Evolutionary conservation across 192 early-diverging fungal species (phyloP).

Genomic region (Diversispora eburnea): DNA sequence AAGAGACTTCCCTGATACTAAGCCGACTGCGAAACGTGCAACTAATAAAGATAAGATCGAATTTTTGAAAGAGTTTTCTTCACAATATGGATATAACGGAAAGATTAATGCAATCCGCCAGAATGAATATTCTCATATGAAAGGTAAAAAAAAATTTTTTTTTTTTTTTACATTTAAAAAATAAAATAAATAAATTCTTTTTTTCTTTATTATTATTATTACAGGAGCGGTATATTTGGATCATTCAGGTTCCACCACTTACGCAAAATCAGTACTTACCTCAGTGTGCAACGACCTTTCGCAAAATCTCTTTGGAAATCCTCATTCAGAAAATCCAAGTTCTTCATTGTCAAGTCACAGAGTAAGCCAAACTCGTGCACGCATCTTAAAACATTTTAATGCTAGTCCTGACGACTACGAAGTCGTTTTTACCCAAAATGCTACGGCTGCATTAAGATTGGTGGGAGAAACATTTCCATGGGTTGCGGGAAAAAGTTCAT

Average conservation of each 20-base stretch:
- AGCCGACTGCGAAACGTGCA: too few species aligned
- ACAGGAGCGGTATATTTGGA: conserved; percentile 50
- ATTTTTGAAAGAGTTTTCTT: conserved; percentile 28
- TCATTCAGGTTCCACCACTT: conserved; percentile 61
- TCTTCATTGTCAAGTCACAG: conserved; percentile 49
- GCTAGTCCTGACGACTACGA: conserved; percentile 56
- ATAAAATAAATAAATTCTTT: too few species aligned
- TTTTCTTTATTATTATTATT: too few species aligned
- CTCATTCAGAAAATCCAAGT: conserved; percentile 58
- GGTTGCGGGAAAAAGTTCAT: conserved; percentile 33
- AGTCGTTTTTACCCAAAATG: conserved; percentile 75
- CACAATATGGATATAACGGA: conserved; percentile 25
- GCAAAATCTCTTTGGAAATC: conserved; percentile 56
- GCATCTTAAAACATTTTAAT: conserved; percentile 56
- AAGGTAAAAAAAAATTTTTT: background rate
- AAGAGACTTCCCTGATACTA: too few species aligned
- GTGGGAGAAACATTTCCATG: conserved; percentile 71
- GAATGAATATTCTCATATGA: conserved; percentile 28
- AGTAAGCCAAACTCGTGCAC: conserved; percentile 52
- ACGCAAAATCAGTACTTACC: conserved; percentile 42
- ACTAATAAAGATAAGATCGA: background rate
- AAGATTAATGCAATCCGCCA: conserved; percentile 19
- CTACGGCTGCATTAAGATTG: conserved; percentile 71
- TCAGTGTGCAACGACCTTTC: conserved; percentile 44
- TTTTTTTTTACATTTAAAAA: too few species aligned